Evolutionary conservation across 2,329 filamentous ascomycete genomes (phyloP).

Genomic region (Eutypella sp.): DNA sequence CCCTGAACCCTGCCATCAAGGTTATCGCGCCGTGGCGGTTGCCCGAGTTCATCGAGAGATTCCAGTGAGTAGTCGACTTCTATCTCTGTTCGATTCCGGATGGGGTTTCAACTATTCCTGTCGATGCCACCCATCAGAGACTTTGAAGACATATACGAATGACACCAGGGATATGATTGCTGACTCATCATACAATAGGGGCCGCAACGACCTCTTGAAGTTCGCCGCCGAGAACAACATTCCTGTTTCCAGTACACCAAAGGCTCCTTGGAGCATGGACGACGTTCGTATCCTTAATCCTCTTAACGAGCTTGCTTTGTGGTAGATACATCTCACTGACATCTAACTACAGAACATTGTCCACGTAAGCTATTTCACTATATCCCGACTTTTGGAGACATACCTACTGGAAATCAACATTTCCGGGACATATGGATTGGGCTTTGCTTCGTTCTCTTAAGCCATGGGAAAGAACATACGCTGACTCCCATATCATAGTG

Average conservation of each 20-base stretch:
- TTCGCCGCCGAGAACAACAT: slow-evolving; percentile 7
- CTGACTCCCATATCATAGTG: slow-evolving; percentile 70
- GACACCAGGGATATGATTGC: too few species aligned
- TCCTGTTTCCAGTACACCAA: slow-evolving; percentile 9
- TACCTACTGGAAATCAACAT: too few species aligned
- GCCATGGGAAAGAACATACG: background rate
- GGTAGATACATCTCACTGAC: too few species aligned
- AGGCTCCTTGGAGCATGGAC: slow-evolving; percentile 5
- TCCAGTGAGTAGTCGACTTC: background rate
- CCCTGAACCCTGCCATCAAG: background rate
- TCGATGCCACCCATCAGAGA: too few species aligned
- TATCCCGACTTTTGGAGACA: too few species aligned
- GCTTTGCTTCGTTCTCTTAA: background rate
- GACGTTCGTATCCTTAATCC: slow-evolving; percentile 52
- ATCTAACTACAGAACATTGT: too few species aligned
- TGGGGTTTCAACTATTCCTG: too few species aligned
- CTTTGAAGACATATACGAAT: background rate
- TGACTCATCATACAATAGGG: background rate
- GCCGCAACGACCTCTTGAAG: background rate
- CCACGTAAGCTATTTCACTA: too few species aligned
- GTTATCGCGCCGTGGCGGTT: background rate
- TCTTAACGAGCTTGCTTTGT: slow-evolving; percentile 36
- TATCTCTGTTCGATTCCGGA: too few species aligned
- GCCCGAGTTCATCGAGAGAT: background rate
- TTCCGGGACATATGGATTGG: too few species aligned